Evolutionary conservation across 345 rosid species (phyloP).

Genomic region (Acer campestre): DNA sequence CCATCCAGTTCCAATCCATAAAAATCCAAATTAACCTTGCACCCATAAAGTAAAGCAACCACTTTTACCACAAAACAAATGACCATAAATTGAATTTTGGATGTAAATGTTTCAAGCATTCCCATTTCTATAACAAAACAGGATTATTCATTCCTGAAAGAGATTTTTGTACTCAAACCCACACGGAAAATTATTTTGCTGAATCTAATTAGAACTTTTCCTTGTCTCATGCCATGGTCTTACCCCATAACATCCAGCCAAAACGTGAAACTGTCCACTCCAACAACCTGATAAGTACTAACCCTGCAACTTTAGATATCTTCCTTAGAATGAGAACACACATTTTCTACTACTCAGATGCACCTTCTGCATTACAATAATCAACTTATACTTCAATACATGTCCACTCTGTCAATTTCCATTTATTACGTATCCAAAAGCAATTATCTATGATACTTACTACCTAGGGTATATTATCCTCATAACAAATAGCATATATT

Average conservation of each 20-base stretch:
- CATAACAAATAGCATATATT: background rate
- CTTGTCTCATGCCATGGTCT: background rate
- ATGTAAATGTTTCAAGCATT: background rate
- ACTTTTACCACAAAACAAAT: background rate
- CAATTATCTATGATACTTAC: background rate
- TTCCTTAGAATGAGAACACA: background rate
- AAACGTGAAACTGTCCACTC: background rate
- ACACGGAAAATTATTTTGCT: background rate
- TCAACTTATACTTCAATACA: too few relatives aligned
- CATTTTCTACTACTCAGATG: conserved; percentile 2
- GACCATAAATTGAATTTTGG: background rate
- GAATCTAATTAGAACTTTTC: background rate
- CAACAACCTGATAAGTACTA: background rate
- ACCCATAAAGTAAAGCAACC: background rate
- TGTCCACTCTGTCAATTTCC: too few relatives aligned
- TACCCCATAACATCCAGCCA: background rate
- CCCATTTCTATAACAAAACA: background rate
- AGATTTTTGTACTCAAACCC: background rate
- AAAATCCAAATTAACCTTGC: background rate
- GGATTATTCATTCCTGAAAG: background rate
- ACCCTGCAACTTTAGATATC: background rate
- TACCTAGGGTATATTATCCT: background rate
- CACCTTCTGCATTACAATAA: background rate
- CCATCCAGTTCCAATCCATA: background rate
- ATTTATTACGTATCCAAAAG: too few relatives aligned